A percentile compares a stretch with the other conserved stretches of the same genome.
Conservation (phyloP, 2,329 filamentous ascomycete species). For the Ceratocystis alfenasii region DNA sequence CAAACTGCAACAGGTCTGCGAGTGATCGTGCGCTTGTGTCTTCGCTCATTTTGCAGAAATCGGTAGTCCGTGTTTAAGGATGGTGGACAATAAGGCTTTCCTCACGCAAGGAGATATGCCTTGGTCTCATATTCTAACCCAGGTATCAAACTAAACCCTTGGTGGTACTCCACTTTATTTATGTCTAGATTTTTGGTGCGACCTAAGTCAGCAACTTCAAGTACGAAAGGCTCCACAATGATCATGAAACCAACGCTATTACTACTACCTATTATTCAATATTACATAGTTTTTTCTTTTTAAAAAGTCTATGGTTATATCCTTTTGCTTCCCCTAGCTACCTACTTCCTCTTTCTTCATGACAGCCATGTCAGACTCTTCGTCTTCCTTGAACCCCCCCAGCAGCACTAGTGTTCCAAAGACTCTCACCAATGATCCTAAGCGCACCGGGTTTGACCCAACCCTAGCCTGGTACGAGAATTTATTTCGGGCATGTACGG, state of each 20-base stretch:
- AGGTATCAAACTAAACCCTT: neutral
- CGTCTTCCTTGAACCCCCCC: neutral
- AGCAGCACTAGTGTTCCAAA: conserved; percentile 22
- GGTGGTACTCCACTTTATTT: neutral
- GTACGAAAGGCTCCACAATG: neutral
- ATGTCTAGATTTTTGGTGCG: conserved; percentile 5
- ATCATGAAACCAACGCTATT: neutral
- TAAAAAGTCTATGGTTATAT: neutral
- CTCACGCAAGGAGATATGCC: neutral
- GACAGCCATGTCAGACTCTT: conserved; percentile 11
- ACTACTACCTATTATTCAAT: neutral
- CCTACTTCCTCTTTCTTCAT: neutral
- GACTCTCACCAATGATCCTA: conserved; percentile 45
- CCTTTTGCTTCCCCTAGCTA: neutral
- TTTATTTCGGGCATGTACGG: conserved; percentile 72
- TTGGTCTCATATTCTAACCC: neutral
- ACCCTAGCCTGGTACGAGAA: conserved; percentile 59
- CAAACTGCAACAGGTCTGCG: conserved; percentile 41
- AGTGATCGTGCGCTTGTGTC: conserved; percentile 24
- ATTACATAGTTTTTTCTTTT: neutral
- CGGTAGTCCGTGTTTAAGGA: neutral
- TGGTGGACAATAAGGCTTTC: neutral
- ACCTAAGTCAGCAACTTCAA: neutral
- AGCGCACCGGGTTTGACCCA: conserved; percentile 52
- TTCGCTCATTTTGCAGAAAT: conserved; percentile 15